Conservation (phyloP, 768 basidiomycete species). For the Tephrocybe sp. region DNA sequence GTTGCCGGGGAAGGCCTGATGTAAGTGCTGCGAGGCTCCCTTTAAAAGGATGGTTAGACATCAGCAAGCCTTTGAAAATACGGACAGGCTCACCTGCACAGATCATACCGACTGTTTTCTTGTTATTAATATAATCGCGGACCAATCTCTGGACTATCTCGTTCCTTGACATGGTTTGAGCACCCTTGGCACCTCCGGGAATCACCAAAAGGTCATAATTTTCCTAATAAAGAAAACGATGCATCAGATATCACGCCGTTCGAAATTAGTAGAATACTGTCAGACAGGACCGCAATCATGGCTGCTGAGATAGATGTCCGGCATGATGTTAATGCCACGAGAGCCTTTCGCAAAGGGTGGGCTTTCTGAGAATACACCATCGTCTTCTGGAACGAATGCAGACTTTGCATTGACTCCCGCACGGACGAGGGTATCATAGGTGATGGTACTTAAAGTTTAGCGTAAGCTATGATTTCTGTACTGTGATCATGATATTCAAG, state of each 20-base stretch:
- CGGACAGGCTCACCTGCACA: constrained; percentile 59
- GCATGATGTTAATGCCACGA: constrained; percentile 69
- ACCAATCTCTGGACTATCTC: constrained; percentile 61
- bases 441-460: constrained; percentile 62
- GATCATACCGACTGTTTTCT: constrained; percentile 77
- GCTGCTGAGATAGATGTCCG: constrained; percentile 54
- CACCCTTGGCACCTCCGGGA: constrained; percentile 78
- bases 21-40: constrained; percentile 70
- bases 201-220: constrained; percentile 68
- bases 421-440: constrained; percentile 79
- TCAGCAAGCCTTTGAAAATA: not conserved
- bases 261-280: constrained; percentile 1
- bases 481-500: not conserved
- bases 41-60: not conserved
- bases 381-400: constrained; percentile 50
- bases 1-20: constrained; percentile 56
- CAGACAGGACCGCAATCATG: constrained; percentile 46
- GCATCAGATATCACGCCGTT: not conserved
- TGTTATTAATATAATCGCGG: constrained; percentile 46
- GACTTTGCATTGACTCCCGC: constrained; percentile 67
- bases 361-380: constrained; percentile 22
- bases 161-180: constrained; percentile 65
- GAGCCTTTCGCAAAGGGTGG: constrained; percentile 62
- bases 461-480: not conserved
- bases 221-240: constrained; percentile 40